These are phyloP conservation scores for Alternaria atra DNA, from an alignment of 2,329 filamentous ascomycete species.

Conservation along the genomic window DNA sequence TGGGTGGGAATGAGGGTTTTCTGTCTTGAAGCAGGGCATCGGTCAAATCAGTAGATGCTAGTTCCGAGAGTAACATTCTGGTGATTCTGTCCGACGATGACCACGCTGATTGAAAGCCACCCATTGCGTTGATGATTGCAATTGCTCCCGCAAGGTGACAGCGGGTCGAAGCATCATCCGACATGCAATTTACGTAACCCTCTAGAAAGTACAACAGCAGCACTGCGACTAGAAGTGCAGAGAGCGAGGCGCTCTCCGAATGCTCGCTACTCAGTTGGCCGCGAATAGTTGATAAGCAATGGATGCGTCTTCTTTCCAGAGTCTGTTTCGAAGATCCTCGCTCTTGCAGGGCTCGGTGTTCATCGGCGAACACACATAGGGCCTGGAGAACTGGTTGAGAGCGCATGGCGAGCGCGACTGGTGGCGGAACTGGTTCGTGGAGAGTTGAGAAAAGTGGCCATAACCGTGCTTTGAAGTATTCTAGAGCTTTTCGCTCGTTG, in stretches of 20 bases:
- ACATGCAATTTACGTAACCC: constrained; percentile 23
- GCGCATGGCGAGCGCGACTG: constrained; percentile 18
- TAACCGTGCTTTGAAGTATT: constrained; percentile 23
- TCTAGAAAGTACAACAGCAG: constrained; percentile 26
- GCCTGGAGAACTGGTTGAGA: constrained; percentile 24
- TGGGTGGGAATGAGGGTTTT: constrained; percentile 16
- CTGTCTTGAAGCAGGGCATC: constrained; percentile 22
- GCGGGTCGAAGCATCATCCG: constrained; percentile 20
- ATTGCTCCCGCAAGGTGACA: constrained; percentile 60
- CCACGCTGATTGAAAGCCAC: constrained; percentile 57
- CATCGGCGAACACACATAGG: constrained; percentile 21
- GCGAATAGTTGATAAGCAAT: constrained; percentile 22
- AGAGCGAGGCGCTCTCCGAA: constrained; percentile 11
- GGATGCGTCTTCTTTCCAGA: constrained; percentile 10
- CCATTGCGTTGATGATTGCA: constrained; percentile 77
- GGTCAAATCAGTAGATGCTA: constrained; percentile 27
- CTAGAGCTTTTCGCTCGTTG: constrained; percentile 23
- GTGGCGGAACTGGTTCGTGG: constrained; percentile 17
- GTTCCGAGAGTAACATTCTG: constrained; percentile 24
- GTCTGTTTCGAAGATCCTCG: constrained; percentile 9
- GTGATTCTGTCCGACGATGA: constrained; percentile 14
- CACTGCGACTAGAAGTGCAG: constrained; percentile 22
- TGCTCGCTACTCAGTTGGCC: constrained; percentile 12
- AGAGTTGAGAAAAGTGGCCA: constrained; percentile 25
- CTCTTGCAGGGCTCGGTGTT: constrained; percentile 21